phyloP scores from a whole-genome alignment of 2,329 filamentous ascomycete genomes.

The Colletotrichum kahawae region DNA sequence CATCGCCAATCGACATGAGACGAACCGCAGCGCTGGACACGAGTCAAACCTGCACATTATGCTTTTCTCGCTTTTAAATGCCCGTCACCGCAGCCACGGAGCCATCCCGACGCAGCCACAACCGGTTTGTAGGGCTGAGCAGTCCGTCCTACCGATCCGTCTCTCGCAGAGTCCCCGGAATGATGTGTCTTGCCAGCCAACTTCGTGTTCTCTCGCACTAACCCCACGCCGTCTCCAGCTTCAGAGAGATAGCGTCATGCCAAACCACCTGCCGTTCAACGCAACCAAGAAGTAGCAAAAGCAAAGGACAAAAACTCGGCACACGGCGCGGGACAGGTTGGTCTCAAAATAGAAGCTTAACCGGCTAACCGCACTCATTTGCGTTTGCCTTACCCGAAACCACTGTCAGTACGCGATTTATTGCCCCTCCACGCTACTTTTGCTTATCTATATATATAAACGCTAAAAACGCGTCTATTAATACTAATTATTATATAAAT shows the following conservation, averaged over 20 bases:
- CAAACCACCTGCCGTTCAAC: neutral
- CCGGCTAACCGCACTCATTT: too few species aligned
- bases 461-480: too few species aligned
- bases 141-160: neutral
- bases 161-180: accelerated
- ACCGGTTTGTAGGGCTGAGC: neutral
- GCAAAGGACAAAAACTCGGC: too few species aligned
- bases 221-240: neutral
- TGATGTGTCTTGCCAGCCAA: accelerated
- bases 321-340: neutral
- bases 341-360: neutral
- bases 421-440: too few species aligned
- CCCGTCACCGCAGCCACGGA: neutral
- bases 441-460: too few species aligned
- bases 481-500: too few species aligned
- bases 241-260: neutral
- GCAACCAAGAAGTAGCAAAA: too few species aligned
- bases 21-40: neutral
- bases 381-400: too few species aligned
- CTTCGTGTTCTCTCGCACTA: neutral
- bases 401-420: too few species aligned
- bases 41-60: neutral
- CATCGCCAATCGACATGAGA: neutral
- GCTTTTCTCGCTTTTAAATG: neutral
- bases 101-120: neutral